phyloP scores from a whole-genome alignment of 1,284 basidiomycete species.

The Irpex rosettiformis region DNA sequence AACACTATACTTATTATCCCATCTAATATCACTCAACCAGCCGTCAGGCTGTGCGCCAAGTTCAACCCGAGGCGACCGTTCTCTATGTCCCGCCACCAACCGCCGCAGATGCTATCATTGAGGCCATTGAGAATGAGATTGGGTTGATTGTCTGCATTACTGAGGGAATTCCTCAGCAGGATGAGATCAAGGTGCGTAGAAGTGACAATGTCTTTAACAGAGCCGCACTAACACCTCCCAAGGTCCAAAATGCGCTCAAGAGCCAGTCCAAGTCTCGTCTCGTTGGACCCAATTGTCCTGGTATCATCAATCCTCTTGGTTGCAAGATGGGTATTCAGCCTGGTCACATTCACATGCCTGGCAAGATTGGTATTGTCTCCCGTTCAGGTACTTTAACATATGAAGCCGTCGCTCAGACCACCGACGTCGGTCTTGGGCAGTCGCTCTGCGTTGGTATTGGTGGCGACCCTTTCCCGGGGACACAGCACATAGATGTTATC shows the following conservation, averaged over 20 bases:
- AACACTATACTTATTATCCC: too few species aligned
- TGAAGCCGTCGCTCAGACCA: conserved; percentile 93
- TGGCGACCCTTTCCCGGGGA: conserved; percentile 98
- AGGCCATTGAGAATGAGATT: conserved; percentile 97
- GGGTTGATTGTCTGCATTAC: conserved; percentile 96
- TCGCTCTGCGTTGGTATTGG: conserved; percentile 97
- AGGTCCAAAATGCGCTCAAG: conserved; percentile 93
- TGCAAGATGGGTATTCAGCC: conserved; percentile 99
- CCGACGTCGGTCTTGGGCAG: conserved; percentile 94
- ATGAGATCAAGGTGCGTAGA: conserved; percentile 80
- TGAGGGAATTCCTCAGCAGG: conserved; percentile 94
- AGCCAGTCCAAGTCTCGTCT: conserved; percentile 94
- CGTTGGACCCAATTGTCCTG: conserved; percentile 97
- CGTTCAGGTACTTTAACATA: conserved; percentile 94
- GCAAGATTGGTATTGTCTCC: conserved; percentile 96
- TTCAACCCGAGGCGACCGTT: conserved; percentile 87
- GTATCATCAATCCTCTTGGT: conserved; percentile 94
- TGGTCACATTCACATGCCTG: conserved; percentile 94
- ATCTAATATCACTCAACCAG: not conserved
- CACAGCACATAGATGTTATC: conserved; percentile 93
- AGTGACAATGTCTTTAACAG: not conserved
- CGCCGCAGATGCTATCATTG: conserved; percentile 94
- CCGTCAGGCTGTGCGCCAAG: conserved; percentile 75
- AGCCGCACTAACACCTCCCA: not conserved
- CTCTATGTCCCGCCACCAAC: conserved; percentile 94